phyloP scores from a whole-genome alignment of 306 rosid species.

The Arachis hypogaea region DNA sequence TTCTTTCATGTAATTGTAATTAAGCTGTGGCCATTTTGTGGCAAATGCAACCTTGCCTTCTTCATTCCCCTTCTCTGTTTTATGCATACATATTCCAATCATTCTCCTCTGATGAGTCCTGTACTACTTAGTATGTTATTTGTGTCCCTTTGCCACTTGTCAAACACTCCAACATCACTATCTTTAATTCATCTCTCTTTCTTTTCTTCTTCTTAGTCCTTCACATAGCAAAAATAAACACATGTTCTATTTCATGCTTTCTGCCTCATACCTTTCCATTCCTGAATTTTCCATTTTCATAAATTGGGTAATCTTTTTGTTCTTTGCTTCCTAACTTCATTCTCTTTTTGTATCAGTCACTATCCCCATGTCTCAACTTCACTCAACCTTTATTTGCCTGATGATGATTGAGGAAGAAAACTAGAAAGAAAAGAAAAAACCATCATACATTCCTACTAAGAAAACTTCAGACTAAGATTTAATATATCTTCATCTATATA shows the following conservation, averaged over 20 bases:
- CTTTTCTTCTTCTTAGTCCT: neutral
- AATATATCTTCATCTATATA: neutral
- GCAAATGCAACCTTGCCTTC: neutral
- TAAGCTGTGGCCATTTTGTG: conserved; percentile 13
- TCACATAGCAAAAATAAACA: neutral
- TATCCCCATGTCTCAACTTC: neutral
- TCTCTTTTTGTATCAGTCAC: neutral
- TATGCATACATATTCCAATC: neutral
- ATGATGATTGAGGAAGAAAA: neutral
- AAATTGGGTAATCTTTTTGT: neutral
- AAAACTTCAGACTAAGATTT: no score
- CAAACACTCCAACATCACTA: neutral
- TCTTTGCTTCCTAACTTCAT: neutral
- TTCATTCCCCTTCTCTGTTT: conserved; percentile 4
- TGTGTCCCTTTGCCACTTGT: conserved; percentile 7
- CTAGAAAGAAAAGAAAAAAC: no score
- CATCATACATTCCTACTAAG: no score
- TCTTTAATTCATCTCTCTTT: neutral
- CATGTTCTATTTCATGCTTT: conserved; percentile 18
- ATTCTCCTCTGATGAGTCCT: conserved; percentile 12
- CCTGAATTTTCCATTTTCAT: neutral
- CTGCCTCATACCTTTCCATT: conserved; percentile 1
- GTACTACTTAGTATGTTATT: conserved; percentile 28
- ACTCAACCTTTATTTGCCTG: neutral
- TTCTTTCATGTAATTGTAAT: neutral